Base-by-base conservation (phyloP, 768 basidiomycete genomes). In the Leccinum arenicola region DNA sequence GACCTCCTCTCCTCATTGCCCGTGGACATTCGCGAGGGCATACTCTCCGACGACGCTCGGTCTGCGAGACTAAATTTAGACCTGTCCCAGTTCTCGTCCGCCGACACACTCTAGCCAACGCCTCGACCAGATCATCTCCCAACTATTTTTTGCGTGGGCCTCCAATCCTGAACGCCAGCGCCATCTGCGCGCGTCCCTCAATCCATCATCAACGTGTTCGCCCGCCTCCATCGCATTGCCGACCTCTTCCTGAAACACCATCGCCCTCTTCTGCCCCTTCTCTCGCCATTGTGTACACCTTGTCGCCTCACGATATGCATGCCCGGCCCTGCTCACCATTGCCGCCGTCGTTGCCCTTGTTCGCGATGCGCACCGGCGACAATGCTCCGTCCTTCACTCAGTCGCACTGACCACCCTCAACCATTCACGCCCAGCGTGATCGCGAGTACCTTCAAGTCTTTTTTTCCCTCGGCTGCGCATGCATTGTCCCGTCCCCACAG, bases 301-400 rank as follows among this genome's bases (percentile, higher is more conserved):
- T 31, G 31, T 31, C 96, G 96, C 0, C 97, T 97, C 0, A 98
- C 97, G 25, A 99, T 77, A 99, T 96, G 0, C 87, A 98, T 68
- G 87, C 31, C 31, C 89, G 68, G 97, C 97, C 0, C 77, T 99
- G 9, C 87, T 92, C 48, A 92, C 95, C 0, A 82, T 99, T 3
- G 91, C 93, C 0, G 84, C 31, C 85, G 5, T 85, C 95, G 0
- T 1, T 75, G 31, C 31, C 31, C 31, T 31, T 31, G 31, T 31
- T 31, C 31, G 31, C 31, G 31, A 31, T 31, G 31, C 31, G 31
- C 31, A 31, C 31, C 31, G 31, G 31, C 31, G 31, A 31, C 31
- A 31, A 31, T 31, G 31, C 31, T 31, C 31, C 31, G 31, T 31
- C 31, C 31, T 31, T 31, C 31, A 31, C 31, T 31, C 31, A 31